Percentiles rank a stretch among this genome's conserved stretches.
phyloP scores from a whole-genome alignment of 345 rosid species.

The Citrus sp. region DNA sequence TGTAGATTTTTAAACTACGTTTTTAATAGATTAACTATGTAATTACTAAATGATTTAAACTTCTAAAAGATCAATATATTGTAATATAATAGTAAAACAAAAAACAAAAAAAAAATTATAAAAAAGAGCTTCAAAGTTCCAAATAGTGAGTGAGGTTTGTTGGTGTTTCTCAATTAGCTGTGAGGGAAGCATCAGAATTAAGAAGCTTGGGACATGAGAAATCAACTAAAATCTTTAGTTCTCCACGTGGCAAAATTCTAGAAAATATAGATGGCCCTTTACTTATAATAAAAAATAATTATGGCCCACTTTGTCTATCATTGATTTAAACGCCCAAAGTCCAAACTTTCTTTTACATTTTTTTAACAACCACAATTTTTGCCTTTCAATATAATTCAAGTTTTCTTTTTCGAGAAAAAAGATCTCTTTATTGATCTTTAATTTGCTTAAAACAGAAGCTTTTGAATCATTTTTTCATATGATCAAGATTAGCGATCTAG shows the following conservation, averaged over 20 bases:
- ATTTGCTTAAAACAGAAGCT: not conserved
- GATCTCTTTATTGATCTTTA: not conserved
- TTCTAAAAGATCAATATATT: too few relatives aligned
- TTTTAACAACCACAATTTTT: not conserved
- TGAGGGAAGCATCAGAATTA: too few relatives aligned
- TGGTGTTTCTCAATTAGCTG: too few relatives aligned
- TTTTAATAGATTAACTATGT: too few relatives aligned
- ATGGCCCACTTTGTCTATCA: constrained; percentile 9
- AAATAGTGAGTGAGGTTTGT: too few relatives aligned
- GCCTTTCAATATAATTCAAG: not conserved
- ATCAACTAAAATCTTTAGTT: not conserved
- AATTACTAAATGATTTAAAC: too few relatives aligned
- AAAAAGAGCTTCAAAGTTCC: too few relatives aligned
- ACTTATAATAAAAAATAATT: not conserved
- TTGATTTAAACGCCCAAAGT: not conserved
- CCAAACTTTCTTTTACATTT: not conserved
- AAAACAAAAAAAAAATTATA: not conserved
- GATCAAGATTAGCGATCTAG: not conserved
- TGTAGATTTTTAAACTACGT: too few relatives aligned
- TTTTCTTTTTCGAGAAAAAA: not conserved
- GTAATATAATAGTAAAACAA: not conserved
- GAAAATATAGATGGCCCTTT: not conserved
- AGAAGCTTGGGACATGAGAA: not conserved
- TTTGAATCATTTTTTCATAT: not conserved
- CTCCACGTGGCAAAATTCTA: constrained; percentile 1